Conservation (phyloP, 2,329 filamentous ascomycete species). For the Colletotrichum sp. region DNA sequence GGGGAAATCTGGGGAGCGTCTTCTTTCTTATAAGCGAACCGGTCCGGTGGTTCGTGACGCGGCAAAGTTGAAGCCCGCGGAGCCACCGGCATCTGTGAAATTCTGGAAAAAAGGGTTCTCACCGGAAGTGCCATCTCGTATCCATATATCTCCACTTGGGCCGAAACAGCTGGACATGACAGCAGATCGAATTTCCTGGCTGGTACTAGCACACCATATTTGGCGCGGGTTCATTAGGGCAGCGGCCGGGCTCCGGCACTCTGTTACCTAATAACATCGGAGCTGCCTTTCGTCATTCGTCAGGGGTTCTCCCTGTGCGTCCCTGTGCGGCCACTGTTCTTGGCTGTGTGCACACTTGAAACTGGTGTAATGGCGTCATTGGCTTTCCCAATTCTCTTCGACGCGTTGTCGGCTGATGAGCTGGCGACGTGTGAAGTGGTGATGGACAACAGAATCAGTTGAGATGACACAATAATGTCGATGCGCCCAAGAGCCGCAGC, state of each 20-base stretch:
- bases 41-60: constrained; percentile 8
- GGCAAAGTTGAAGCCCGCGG: not conserved
- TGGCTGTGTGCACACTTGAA: not conserved
- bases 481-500: not conserved
- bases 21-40: constrained; percentile 16
- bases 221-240: not conserved
- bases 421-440: not conserved
- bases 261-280: constrained; percentile 17
- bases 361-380: not conserved
- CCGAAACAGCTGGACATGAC: constrained; percentile 13
- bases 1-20: constrained; percentile 12
- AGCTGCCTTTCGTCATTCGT: constrained; percentile 1
- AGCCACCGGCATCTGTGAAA: not conserved
- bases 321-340: not conserved
- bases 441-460: not conserved
- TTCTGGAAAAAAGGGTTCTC: not conserved
- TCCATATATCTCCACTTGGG: constrained; percentile 17
- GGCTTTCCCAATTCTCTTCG: not conserved
- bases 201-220: not conserved
- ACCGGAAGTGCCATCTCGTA: constrained; percentile 8
- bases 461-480: not conserved
- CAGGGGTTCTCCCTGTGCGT: constrained; percentile 9
- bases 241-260: not conserved
- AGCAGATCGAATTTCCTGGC: constrained; percentile 15
- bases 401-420: not conserved